Evolutionary conservation across 106 monocot genomes (phyloP).

Genomic region (Ottelia alismoides): DNA sequence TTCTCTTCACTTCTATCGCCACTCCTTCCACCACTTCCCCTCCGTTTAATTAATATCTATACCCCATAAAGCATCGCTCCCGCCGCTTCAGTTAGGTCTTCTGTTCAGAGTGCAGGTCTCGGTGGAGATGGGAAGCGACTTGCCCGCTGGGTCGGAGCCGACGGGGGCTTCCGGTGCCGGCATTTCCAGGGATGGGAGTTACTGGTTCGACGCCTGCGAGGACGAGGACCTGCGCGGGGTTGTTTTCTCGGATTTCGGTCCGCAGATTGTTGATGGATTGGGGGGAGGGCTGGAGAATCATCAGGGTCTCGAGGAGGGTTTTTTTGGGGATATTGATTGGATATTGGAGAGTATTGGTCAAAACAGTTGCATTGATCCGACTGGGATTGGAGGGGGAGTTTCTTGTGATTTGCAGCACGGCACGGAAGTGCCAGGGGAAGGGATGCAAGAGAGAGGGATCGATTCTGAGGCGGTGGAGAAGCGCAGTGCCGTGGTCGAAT

Average conservation of each 20-base stretch:
- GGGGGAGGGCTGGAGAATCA: constrained; percentile 8
- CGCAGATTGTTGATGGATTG: constrained; percentile 17
- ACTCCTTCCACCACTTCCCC: too few species aligned
- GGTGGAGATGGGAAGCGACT: too few species aligned
- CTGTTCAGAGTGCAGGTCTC: too few species aligned
- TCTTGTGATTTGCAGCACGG: neutral
- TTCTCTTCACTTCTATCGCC: too few species aligned
- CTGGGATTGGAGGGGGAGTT: neutral
- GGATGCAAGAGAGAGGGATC: neutral
- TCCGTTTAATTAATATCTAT: too few species aligned
- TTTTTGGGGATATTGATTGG: constrained; percentile 61
- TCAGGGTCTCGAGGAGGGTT: constrained; percentile 30
- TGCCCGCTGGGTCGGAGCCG: too few species aligned
- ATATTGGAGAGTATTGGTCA: constrained; percentile 65
- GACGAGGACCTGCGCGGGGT: constrained; percentile 36
- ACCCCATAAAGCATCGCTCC: too few species aligned
- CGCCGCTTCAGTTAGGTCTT: too few species aligned
- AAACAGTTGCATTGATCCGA: neutral
- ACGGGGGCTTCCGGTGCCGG: too few species aligned
- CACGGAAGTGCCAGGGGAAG: neutral
- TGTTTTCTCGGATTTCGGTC: constrained; percentile 43
- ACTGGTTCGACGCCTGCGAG: constrained; percentile 86
- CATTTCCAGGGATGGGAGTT: too few species aligned
- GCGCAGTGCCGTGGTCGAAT: too few species aligned
- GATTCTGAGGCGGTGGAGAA: neutral